A percentile compares a stretch with the other conserved stretches of the same genome.
phyloP scores from a whole-genome alignment of 83 land plant species.

The Diphasiastrum complanatum region DNA sequence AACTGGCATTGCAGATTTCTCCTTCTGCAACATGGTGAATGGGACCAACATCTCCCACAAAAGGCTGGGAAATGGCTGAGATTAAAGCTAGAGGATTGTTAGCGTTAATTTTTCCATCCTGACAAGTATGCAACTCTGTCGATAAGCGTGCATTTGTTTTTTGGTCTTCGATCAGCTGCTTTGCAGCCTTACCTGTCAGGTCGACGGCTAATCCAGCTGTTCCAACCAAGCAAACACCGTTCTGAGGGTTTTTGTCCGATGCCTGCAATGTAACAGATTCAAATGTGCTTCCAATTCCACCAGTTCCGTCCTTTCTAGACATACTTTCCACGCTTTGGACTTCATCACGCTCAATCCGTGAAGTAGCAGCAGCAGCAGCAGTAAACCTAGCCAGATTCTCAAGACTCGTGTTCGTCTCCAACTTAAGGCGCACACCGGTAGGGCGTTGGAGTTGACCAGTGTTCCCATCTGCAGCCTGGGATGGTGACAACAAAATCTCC shows the following conservation, averaged over 20 bases:
- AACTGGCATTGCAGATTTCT: too few relatives aligned
- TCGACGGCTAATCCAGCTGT: not conserved
- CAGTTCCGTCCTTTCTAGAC: conserved; percentile 3
- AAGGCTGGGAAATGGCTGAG: too few relatives aligned
- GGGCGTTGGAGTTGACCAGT: conserved; percentile 16
- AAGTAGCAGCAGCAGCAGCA: conserved; percentile 9
- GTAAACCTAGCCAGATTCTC: conserved; percentile 18
- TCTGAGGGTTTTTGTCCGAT: not conserved
- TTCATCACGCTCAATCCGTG: not conserved
- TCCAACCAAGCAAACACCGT: not conserved
- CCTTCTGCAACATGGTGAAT: too few relatives aligned
- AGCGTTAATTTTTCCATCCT: too few relatives aligned
- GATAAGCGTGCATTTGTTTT: too few relatives aligned
- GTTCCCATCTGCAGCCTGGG: conserved; percentile 12
- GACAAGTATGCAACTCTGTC: too few relatives aligned
- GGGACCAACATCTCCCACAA: too few relatives aligned
- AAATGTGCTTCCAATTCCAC: not conserved
- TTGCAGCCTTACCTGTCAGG: too few relatives aligned
- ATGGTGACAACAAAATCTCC: conserved; percentile 28
- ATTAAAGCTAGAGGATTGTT: too few relatives aligned
- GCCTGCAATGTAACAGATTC: not conserved
- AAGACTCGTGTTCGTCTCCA: conserved; percentile 20
- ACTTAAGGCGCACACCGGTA: conserved; percentile 23
- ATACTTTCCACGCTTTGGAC: conserved; percentile 1
- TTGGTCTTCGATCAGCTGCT: too few relatives aligned